Evolutionary conservation across 2,329 filamentous ascomycete genomes (phyloP).

Genomic region (Xylaria arbuscula): DNA sequence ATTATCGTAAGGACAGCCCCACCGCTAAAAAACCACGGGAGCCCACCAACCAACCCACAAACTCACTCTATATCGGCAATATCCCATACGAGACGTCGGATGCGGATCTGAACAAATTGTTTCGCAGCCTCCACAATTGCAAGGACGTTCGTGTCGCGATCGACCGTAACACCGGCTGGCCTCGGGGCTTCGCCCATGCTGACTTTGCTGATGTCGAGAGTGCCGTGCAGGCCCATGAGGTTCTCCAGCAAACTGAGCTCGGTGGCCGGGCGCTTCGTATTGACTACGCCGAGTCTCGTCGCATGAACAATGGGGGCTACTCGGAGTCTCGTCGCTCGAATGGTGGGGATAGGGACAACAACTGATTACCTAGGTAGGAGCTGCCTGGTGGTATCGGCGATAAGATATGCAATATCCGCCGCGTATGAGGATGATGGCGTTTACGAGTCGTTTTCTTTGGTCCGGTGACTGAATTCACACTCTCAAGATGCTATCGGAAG

Average conservation of each 20-base stretch:
- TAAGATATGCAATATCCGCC: neutral
- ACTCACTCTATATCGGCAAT: conserved; percentile 84
- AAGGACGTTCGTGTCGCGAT: conserved; percentile 83
- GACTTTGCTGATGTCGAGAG: conserved; percentile 78
- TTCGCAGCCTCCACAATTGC: conserved; percentile 76
- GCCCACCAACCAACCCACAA: conserved; percentile 58
- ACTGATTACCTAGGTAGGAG: neutral
- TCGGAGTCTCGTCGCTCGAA: too few relatives aligned
- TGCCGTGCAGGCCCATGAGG: conserved; percentile 69
- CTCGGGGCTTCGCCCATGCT: conserved; percentile 84
- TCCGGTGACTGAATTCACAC: conserved; percentile 22
- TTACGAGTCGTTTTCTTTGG: conserved; percentile 24
- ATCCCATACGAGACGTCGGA: conserved; percentile 89
- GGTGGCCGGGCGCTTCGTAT: conserved; percentile 74
- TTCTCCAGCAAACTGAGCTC: conserved; percentile 67
- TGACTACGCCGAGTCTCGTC: conserved; percentile 64
- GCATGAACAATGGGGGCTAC: too few relatives aligned
- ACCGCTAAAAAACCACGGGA: neutral
- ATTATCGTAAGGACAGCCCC: conserved; percentile 46
- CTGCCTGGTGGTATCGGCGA: neutral
- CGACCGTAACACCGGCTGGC: conserved; percentile 82
- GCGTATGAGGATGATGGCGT: conserved; percentile 11
- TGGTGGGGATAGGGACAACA: too few relatives aligned
- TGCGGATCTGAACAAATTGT: conserved; percentile 81
- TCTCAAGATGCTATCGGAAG: conserved; percentile 14